phyloP scores from a whole-genome alignment of 768 basidiomycete genomes.

The Hortiboletus campestris region DNA sequence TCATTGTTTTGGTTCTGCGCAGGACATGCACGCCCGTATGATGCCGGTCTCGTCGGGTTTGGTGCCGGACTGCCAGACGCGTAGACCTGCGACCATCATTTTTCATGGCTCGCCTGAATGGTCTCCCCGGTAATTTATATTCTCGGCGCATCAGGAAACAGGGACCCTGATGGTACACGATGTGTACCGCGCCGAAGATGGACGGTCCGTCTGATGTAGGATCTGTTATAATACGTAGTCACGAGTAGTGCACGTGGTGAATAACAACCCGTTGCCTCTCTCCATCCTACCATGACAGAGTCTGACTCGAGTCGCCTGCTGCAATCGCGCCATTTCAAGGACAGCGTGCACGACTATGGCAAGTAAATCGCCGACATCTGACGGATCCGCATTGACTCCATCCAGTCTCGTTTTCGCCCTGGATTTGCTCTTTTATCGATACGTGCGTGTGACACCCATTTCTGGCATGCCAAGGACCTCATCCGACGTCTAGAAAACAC shows the following conservation, averaged over 20 bases:
- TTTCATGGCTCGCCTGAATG: not conserved
- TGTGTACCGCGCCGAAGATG: not conserved
- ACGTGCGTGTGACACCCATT: slow-evolving; percentile 43
- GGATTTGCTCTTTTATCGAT: slow-evolving; percentile 57
- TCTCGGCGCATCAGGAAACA: not conserved
- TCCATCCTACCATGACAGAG: slow-evolving; percentile 1
- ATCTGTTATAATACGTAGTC: not conserved
- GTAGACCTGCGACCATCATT: too few species aligned
- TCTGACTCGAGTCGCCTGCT: not conserved
- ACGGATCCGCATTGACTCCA: not conserved
- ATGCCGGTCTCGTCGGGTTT: not conserved
- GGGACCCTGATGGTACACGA: not conserved
- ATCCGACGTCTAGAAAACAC: slow-evolving; percentile 45
- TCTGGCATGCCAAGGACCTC: not conserved
- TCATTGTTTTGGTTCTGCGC: not conserved
- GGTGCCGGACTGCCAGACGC: not conserved
- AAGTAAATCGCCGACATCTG: slow-evolving; percentile 4
- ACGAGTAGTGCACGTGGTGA: slow-evolving; percentile 5
- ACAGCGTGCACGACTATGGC: slow-evolving; percentile 44
- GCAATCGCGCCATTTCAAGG: slow-evolving; percentile 33
- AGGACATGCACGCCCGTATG: slow-evolving; percentile 4
- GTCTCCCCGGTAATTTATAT: slow-evolving; percentile 17
- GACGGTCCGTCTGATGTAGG: too few species aligned
- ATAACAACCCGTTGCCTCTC: not conserved
- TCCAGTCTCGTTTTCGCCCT: slow-evolving; percentile 31